These are phyloP conservation scores for Lecanosticta acicola DNA, from an alignment of 2,329 filamentous ascomycete species.

Conservation along the genomic window DNA sequence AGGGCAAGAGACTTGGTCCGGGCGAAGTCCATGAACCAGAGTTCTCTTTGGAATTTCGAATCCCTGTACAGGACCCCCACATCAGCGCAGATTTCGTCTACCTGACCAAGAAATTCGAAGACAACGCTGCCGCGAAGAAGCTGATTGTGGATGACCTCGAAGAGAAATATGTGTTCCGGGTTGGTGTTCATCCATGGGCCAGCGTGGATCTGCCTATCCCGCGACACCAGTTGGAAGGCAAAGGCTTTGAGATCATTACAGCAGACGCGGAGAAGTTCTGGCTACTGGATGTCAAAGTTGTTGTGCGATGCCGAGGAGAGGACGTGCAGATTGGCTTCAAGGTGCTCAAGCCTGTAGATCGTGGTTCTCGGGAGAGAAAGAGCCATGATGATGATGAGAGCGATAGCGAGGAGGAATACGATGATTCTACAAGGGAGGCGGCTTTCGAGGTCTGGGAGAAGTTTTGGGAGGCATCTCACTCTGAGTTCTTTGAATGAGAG, in stretches of 20 bases:
- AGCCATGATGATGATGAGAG: not conserved
- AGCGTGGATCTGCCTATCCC: not conserved
- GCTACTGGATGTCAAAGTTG: constrained; percentile 2
- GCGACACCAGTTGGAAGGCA: not conserved
- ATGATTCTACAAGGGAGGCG: not conserved
- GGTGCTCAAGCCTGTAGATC: constrained; percentile 2
- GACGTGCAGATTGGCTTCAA: constrained; percentile 8
- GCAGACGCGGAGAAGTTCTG: constrained; percentile 3
- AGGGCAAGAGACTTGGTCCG: not conserved
- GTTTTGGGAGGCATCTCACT: constrained; percentile 7
- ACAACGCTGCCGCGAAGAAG: not conserved
- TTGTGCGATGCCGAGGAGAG: not conserved
- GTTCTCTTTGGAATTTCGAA: not conserved
- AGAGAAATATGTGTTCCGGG: not conserved
- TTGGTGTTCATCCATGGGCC: constrained; percentile 4
- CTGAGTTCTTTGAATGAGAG: constrained; percentile 5
- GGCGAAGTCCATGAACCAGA: not conserved
- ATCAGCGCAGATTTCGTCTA: constrained; percentile 9
- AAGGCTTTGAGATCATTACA: not conserved
- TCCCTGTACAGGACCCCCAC: constrained; percentile 1
- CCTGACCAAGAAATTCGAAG: not conserved
- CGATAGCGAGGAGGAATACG: not conserved
- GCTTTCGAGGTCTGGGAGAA: constrained; percentile 6
- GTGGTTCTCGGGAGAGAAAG: not conserved
- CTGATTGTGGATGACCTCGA: not conserved